Percentiles rank a stretch among this genome's conserved stretches.
phyloP scores from a whole-genome alignment of 208 protist species.

The Angomonas desouzai region DNA sequence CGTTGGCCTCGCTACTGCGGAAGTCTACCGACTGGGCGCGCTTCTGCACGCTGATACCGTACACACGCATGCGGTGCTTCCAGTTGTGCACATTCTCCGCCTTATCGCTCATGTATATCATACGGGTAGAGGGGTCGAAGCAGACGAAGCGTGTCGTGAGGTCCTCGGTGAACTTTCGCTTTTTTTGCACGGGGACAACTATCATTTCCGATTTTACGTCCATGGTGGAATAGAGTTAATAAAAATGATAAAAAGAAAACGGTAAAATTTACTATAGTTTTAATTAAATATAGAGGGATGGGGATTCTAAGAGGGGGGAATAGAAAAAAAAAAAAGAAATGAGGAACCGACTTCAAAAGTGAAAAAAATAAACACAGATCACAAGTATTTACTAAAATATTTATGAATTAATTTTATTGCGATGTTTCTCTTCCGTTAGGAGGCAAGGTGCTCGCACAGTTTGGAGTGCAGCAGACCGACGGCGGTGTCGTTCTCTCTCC shows the following conservation, averaged over 20 bases:
- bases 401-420: neutral
- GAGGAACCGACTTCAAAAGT: too few relatives aligned
- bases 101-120: constrained; percentile 41
- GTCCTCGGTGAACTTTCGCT: constrained; percentile 25
- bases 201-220: constrained; percentile 11
- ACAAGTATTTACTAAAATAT: neutral
- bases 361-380: too few relatives aligned
- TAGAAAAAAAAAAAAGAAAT: neutral
- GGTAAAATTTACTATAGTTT: neutral
- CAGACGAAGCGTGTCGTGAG: constrained; percentile 26
- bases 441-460: constrained; percentile 17
- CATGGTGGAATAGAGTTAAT: neutral
- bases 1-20: constrained; percentile 20
- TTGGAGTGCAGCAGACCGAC: constrained; percentile 55
- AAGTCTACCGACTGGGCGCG: constrained; percentile 17
- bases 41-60: constrained; percentile 21
- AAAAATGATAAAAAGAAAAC: constrained; percentile 9
- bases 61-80: constrained; percentile 46
- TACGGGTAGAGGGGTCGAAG: constrained; percentile 36
- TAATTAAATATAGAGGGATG: neutral
- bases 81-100: constrained; percentile 17
- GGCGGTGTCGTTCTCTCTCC: constrained; percentile 76
- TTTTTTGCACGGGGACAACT: constrained; percentile 40
- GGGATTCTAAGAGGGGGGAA: neutral
- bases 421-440: neutral